Evolutionary conservation across 2,329 filamentous ascomycete species (phyloP).

Genomic region (Elsinoe australis): DNA sequence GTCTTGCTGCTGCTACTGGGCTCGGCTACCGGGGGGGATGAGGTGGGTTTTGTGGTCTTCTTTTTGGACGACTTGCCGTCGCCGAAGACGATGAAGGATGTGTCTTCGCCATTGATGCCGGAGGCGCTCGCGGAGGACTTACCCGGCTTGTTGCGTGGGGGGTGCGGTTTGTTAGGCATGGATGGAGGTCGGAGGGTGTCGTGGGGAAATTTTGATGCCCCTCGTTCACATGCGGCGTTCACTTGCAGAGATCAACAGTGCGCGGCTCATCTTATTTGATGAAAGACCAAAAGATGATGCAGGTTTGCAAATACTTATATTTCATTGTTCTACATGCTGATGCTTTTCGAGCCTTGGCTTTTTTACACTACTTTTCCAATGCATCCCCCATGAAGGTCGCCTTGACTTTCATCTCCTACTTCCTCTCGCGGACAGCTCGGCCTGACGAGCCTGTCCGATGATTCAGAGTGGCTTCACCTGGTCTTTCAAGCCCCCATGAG

Average conservation of each 20-base stretch:
- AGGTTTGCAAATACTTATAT: not conserved
- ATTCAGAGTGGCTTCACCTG: no score
- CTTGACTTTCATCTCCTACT: no score
- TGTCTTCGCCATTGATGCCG: constrained; percentile 39
- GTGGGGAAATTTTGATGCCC: not conserved
- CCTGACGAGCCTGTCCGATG: no score
- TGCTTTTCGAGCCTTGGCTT: not conserved
- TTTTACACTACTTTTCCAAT: not conserved
- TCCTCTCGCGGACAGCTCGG: no score
- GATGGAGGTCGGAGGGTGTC: not conserved
- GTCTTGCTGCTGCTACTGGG: no score
- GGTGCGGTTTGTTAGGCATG: constrained; percentile 46
- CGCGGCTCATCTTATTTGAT: no score
- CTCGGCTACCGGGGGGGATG: constrained; percentile 15
- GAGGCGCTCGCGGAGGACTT: constrained; percentile 30
- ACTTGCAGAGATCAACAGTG: no score
- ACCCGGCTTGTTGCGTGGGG: constrained; percentile 36
- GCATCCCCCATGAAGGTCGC: not conserved
- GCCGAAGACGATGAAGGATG: constrained; percentile 44
- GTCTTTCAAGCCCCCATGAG: no score
- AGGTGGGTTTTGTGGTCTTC: constrained; percentile 26
- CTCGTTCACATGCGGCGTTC: not conserved
- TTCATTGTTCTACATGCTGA: not conserved
- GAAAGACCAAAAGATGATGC: constrained; percentile 1
- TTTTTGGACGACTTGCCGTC: constrained; percentile 40